phyloP scores from a whole-genome alignment of 495 filamentous ascomycete species.

The Podospora australis region DNA sequence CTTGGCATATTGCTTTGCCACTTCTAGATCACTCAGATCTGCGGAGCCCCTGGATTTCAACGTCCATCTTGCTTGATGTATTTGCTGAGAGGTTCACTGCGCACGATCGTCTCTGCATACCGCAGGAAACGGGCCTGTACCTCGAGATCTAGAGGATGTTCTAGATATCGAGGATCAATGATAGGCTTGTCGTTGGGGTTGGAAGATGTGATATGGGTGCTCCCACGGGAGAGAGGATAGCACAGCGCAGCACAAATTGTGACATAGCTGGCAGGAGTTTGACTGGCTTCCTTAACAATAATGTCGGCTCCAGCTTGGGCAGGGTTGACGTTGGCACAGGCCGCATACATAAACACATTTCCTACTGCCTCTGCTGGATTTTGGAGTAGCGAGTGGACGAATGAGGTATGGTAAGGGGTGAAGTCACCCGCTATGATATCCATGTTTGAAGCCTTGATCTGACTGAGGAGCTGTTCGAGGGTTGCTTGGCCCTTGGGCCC shows the following conservation, averaged over 20 bases:
- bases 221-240: neutral
- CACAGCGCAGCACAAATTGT: neutral
- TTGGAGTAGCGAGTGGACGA: constrained; percentile 1
- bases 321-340: neutral
- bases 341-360: constrained; percentile 1
- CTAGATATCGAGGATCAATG: constrained; percentile 2
- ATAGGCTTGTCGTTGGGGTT: neutral
- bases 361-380: neutral
- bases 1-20: neutral
- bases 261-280: neutral
- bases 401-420: neutral
- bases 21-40: neutral
- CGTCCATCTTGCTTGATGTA: neutral
- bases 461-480: neutral
- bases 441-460: neutral
- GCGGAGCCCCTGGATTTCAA: neutral
- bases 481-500: neutral
- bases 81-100: constrained; percentile 1
- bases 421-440: neutral
- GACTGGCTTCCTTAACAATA: neutral
- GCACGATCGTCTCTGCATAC: neutral
- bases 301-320: neutral
- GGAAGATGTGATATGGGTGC: neutral
- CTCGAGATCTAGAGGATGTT: constrained; percentile 3
- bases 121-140: constrained; percentile 2